These are phyloP conservation scores for Cornus florida DNA, from an alignment of 148 eudicot genomes.

Conservation along the genomic window DNA sequence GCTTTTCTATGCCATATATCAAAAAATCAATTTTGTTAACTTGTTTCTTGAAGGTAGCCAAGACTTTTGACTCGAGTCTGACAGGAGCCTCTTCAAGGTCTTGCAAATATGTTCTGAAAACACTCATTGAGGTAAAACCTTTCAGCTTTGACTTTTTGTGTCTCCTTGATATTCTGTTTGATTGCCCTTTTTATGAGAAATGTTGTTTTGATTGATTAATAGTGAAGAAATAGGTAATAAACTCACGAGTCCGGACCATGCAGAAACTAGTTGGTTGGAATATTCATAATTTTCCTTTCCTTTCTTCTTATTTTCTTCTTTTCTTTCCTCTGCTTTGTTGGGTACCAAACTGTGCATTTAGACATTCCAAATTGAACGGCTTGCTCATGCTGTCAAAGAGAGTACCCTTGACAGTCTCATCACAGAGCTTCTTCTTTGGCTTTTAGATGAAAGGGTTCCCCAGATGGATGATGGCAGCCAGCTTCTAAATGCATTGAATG, in stretches of 20 bases:
- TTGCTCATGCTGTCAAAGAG: slow-evolving; percentile 87
- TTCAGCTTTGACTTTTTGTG: not conserved
- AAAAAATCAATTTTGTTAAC: not conserved
- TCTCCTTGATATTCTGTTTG: not conserved
- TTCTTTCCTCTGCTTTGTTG: not conserved
- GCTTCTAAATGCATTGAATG: slow-evolving; percentile 90
- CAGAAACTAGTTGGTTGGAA: not conserved
- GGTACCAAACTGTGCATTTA: slow-evolving; percentile 26
- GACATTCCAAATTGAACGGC: slow-evolving; percentile 81
- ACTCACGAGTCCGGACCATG: not conserved
- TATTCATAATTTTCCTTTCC: not conserved
- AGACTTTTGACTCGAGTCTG: slow-evolving; percentile 87
- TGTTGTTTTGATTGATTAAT: not conserved
- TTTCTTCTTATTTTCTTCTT: not conserved
- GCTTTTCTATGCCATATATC: not conserved
- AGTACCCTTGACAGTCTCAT: slow-evolving; percentile 78
- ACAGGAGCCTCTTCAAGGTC: slow-evolving; percentile 95
- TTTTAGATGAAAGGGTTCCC: slow-evolving; percentile 95
- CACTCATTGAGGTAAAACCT: slow-evolving; percentile 79
- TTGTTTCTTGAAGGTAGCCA: slow-evolving; percentile 64
- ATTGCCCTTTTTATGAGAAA: not conserved
- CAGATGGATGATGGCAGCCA: slow-evolving; percentile 96
- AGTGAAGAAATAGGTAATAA: not conserved
- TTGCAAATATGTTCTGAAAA: slow-evolving; percentile 94
- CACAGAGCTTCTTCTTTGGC: slow-evolving; percentile 97